These are phyloP conservation scores for Physcomitrium patens DNA, from an alignment of 225 moss, liverwort and hornwort species.

Conservation along the genomic window DNA sequence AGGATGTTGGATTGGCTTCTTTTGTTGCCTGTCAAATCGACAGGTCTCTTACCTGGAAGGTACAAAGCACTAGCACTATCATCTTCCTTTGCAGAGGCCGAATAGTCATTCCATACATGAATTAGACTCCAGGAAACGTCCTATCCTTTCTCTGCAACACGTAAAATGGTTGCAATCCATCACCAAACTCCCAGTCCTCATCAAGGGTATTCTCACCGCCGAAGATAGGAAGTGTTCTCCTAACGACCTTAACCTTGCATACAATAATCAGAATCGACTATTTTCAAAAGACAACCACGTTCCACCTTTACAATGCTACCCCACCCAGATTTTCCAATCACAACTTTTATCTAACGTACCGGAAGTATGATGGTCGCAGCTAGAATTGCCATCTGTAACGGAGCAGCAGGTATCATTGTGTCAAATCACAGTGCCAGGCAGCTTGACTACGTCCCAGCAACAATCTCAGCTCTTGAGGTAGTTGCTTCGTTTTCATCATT, in stretches of 20 bases:
- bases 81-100: neutral
- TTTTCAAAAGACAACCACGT: neutral
- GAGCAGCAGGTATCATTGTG: slow-evolving; percentile 80
- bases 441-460: slow-evolving; percentile 72
- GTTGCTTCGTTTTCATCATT: neutral
- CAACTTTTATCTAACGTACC: neutral
- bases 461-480: slow-evolving; percentile 78
- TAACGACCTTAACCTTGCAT: neutral
- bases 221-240: slow-evolving; percentile 66
- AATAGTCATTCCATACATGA: neutral
- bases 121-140: neutral
- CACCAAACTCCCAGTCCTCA: slow-evolving; percentile 83
- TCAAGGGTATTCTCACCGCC: slow-evolving; percentile 93
- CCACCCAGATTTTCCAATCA: too few relatives aligned
- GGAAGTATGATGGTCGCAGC: slow-evolving; percentile 40
- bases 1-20: slow-evolving; percentile 57
- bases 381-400: slow-evolving; percentile 62
- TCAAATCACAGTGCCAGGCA: slow-evolving; percentile 89
- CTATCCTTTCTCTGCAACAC: slow-evolving; percentile 42
- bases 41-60: slow-evolving; percentile 81
- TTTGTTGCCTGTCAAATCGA: slow-evolving; percentile 69
- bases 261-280: neutral
- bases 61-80: slow-evolving; percentile 5
- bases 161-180: slow-evolving; percentile 91
- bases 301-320: neutral